phyloP scores from a whole-genome alignment of 441 rosid species.

The Gossypium laxum region DNA sequence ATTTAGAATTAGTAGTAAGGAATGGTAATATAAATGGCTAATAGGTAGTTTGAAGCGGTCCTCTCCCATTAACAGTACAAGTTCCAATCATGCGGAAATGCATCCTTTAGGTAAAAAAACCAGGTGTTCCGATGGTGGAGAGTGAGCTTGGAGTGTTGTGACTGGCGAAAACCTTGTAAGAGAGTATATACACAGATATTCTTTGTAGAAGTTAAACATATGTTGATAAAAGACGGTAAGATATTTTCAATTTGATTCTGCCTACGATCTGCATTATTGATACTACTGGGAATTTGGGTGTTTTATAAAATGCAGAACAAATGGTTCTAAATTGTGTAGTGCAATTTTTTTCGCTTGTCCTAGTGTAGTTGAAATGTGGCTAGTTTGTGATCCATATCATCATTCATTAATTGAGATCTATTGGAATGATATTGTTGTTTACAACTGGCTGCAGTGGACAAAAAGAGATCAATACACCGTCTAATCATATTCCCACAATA shows the following conservation, averaged over 20 bases:
- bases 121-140: neutral
- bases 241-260: neutral
- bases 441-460: neutral
- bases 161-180: neutral
- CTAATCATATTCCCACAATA: slow-evolving; percentile 13
- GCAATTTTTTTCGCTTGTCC: neutral
- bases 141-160: neutral
- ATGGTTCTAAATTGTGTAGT: neutral
- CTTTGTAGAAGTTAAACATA: neutral
- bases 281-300: neutral
- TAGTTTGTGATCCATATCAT: neutral
- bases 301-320: neutral
- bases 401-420: neutral
- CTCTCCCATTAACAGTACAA: neutral
- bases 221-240: neutral
- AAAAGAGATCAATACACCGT: slow-evolving; percentile 4
- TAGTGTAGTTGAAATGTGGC: neutral
- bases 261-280: neutral
- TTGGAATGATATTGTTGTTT: neutral
- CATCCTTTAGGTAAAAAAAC: neutral
- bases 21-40: neutral
- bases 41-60: neutral
- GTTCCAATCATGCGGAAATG: neutral
- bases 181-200: neutral
- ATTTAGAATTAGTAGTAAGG: slow-evolving; percentile 1